Conservation (phyloP, 2,329 filamentous ascomycete species). For the Phoma sp. region DNA sequence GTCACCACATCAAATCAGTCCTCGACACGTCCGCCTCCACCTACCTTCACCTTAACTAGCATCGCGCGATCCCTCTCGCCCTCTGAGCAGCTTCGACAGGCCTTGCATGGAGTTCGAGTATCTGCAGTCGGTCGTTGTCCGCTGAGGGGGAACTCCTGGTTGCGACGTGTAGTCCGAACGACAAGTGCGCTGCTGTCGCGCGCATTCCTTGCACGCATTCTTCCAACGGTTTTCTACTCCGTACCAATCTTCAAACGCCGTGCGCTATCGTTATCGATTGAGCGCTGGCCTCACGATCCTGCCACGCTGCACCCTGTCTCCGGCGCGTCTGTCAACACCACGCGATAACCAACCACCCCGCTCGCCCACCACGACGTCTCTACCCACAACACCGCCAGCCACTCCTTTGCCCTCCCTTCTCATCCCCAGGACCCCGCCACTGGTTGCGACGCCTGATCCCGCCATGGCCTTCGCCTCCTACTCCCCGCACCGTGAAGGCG, state of each 20-base stretch:
- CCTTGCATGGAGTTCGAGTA: constrained; percentile 45
- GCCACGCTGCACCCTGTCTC: constrained; percentile 26
- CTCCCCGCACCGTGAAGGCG: constrained; percentile 65
- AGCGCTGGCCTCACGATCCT: constrained; percentile 29
- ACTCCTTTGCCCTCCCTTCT: constrained; percentile 15
- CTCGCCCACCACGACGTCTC: constrained; percentile 18
- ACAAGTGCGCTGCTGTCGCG: constrained; percentile 26
- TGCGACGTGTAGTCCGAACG: constrained; percentile 28
- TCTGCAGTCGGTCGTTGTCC: constrained; percentile 36
- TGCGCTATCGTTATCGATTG: constrained; percentile 40
- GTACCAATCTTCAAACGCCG: constrained; percentile 19
- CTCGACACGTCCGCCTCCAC: constrained; percentile 24
- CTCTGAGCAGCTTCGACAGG: constrained; percentile 25
- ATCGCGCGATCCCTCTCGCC: constrained; percentile 20
- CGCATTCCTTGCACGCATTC: constrained; percentile 38
- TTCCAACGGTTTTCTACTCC: constrained; percentile 30
- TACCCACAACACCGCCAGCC: constrained; percentile 15
- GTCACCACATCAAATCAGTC: constrained; percentile 36
- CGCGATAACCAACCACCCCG: constrained; percentile 16
- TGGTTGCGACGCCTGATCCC: constrained; percentile 19
- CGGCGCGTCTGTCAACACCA: constrained; percentile 11
- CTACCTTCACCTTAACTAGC: constrained; percentile 20
- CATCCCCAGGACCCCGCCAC: constrained; percentile 16
- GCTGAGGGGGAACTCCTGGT: constrained; percentile 41
- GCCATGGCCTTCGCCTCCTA: constrained; percentile 58